A percentile compares a stretch with the other conserved stretches of the same genome.
Conservation (phyloP, 1,284 basidiomycete species). For the Apiotrichum akiyoshidainum region DNA sequence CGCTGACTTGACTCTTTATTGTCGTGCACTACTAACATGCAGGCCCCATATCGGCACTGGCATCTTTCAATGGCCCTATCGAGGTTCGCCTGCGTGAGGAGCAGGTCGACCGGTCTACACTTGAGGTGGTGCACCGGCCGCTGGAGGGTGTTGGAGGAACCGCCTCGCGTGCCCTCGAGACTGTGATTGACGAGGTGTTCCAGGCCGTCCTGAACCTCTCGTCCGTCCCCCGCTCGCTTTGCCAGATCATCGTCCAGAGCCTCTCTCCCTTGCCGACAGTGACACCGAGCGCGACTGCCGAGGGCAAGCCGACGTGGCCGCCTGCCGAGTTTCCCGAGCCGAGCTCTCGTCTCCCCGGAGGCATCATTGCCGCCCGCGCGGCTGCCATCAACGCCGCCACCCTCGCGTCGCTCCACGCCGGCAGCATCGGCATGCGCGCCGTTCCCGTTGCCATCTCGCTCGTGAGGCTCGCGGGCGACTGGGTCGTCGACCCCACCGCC, state of each 20-base stretch:
- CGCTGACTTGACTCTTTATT: neutral
- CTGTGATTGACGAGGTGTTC: constrained; percentile 42
- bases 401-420: constrained; percentile 52
- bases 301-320: constrained; percentile 1
- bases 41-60: constrained; percentile 51
- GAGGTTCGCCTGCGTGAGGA: constrained; percentile 57
- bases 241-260: constrained; percentile 64
- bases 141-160: constrained; percentile 52
- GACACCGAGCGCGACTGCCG: constrained; percentile 26
- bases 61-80: constrained; percentile 54
- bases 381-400: constrained; percentile 58
- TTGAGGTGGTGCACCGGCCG: constrained; percentile 56
- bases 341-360: neutral
- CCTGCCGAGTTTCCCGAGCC: neutral
- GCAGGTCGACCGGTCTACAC: constrained; percentile 53
- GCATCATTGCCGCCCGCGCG: constrained; percentile 40
- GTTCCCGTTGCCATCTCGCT: constrained; percentile 52
- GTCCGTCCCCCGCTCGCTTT: constrained; percentile 56
- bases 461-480: constrained; percentile 49
- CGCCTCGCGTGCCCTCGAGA: constrained; percentile 45
- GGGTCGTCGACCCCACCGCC: constrained; percentile 68
- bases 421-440: constrained; percentile 49
- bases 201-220: constrained; percentile 51
- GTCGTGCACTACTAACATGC: constrained; percentile 5
- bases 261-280: constrained; percentile 52